Percentiles rank a stretch among this genome's conserved stretches.
These are phyloP conservation scores for Plectosphaerella plurivora DNA, from an alignment of 2,329 filamentous ascomycete species.

Conservation along the genomic window DNA sequence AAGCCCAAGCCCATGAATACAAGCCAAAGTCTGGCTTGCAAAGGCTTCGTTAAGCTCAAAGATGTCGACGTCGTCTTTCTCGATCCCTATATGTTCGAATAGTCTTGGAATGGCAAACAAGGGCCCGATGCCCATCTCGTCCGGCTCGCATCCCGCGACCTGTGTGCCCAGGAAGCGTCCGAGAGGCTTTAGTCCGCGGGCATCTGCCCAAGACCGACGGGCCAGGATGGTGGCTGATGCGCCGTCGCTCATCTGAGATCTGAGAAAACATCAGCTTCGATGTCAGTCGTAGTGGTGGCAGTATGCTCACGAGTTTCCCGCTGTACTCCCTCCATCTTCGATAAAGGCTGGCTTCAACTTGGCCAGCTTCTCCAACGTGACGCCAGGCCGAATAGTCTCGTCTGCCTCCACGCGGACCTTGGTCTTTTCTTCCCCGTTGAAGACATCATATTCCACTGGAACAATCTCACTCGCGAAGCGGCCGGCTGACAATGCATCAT, in stretches of 20 bases:
- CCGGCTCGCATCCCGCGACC: slow-evolving; percentile 57
- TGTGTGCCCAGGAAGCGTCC: slow-evolving; percentile 63
- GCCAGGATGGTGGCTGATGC: slow-evolving; percentile 60
- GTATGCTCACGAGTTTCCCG: slow-evolving; percentile 44
- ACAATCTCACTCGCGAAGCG: slow-evolving; percentile 61
- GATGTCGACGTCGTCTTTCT: not conserved
- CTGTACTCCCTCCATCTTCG: slow-evolving; percentile 53
- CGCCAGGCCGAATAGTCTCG: slow-evolving; percentile 57
- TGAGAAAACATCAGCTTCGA: not conserved
- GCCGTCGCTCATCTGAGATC: slow-evolving; percentile 58
- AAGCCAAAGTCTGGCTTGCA: not conserved
- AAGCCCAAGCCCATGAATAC: not conserved
- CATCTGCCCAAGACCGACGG: slow-evolving; percentile 56
- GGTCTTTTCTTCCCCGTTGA: slow-evolving; percentile 36
- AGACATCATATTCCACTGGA: slow-evolving; percentile 35
- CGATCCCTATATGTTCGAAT: not conserved
- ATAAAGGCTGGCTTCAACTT: slow-evolving; percentile 63
- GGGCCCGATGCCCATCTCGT: slow-evolving; percentile 55
- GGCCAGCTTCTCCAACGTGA: slow-evolving; percentile 53
- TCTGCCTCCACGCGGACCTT: slow-evolving; percentile 28
- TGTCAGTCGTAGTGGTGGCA: too few species aligned
- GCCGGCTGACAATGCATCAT: slow-evolving; percentile 52
- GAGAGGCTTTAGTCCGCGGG: slow-evolving; percentile 57
- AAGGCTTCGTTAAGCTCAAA: slow-evolving; percentile 1
- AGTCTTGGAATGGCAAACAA: not conserved